These are phyloP conservation scores for Ogataea paradorogensis DNA, from an alignment of 805 yeast species.

Conservation along the genomic window DNA sequence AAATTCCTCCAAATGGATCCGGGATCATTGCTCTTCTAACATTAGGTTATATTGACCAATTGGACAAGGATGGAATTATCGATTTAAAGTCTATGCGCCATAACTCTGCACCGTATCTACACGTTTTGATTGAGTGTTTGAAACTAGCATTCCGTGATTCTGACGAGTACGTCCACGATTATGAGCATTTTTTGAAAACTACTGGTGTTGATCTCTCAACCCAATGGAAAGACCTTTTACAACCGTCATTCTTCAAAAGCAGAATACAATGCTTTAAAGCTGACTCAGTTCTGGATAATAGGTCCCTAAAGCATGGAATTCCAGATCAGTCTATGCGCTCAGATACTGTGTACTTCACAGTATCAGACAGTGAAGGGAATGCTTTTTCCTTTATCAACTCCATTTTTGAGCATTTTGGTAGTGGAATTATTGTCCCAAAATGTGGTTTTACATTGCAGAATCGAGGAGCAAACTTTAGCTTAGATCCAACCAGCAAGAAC, in stretches of 20 bases:
- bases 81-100: constrained; percentile 48
- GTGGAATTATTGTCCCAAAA: constrained; percentile 62
- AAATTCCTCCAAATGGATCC: constrained; percentile 82
- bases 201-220: constrained; percentile 13
- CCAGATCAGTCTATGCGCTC: constrained; percentile 58
- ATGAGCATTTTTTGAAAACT: constrained; percentile 34
- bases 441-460: constrained; percentile 71
- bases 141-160: constrained; percentile 74
- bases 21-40: constrained; percentile 75
- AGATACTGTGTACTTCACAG: constrained; percentile 71
- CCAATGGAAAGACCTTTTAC: constrained; percentile 42
- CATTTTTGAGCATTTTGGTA: constrained; percentile 65
- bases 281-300: constrained; percentile 39
- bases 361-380: constrained; percentile 64
- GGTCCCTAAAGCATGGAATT: constrained; percentile 28
- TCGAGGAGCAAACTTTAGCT: constrained; percentile 73
- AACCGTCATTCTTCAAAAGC: constrained; percentile 45
- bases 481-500: constrained; percentile 55
- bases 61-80: constrained; percentile 44
- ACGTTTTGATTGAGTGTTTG: constrained; percentile 64
- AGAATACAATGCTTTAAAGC: constrained; percentile 47
- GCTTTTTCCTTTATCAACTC: constrained; percentile 82
- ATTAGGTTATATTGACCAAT: constrained; percentile 58
- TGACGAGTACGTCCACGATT: constrained; percentile 70
- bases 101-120: constrained; percentile 70